A percentile compares a stretch with the other conserved stretches of the same genome.
Evolutionary conservation across 495 filamentous ascomycete genomes (phyloP).

Genomic region (Elaphomyces granulatus): DNA sequence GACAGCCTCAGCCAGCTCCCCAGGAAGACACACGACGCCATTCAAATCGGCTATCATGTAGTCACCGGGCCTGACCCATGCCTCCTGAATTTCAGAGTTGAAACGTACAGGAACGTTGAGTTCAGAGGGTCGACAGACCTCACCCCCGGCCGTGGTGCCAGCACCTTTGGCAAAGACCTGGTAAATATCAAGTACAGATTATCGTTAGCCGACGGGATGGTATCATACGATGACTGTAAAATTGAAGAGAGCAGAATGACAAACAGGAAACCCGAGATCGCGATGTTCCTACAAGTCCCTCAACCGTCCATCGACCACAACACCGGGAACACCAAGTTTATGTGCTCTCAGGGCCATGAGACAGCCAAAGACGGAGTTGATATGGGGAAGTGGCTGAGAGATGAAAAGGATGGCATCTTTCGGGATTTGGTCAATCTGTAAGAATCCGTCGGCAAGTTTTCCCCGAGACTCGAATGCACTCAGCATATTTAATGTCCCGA

Average conservation of each 20-base stretch:
- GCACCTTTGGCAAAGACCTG: conserved; percentile 33
- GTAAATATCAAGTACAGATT: not conserved
- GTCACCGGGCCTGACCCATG: conserved; percentile 36
- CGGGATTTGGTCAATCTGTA: conserved; percentile 41
- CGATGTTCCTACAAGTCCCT: conserved; percentile 43
- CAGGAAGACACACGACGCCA: conserved; percentile 34
- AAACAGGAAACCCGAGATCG: conserved; percentile 29
- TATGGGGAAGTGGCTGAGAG: conserved; percentile 31
- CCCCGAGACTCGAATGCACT: no score
- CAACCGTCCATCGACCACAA: conserved; percentile 41
- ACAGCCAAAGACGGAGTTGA: conserved; percentile 43
- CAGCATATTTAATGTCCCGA: conserved; percentile 37
- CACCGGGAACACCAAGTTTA: conserved; percentile 15
- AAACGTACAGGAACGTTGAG: conserved; percentile 16
- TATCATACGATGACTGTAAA: conserved; percentile 8
- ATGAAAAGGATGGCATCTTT: conserved; percentile 36
- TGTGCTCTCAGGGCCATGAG: conserved; percentile 39
- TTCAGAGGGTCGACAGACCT: conserved; percentile 13
- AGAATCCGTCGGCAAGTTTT: no score
- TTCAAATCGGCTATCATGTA: conserved; percentile 41
- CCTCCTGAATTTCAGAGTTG: conserved; percentile 24
- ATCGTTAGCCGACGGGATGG: not conserved
- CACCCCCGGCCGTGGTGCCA: conserved; percentile 35
- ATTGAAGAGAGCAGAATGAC: no score
- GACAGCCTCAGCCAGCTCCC: conserved; percentile 30